Evolutionary conservation across 495 filamentous ascomycete species (phyloP), one percentile per base, ranked within the genome.

Genomic region (Tuber microsphaerosporum): DNA sequence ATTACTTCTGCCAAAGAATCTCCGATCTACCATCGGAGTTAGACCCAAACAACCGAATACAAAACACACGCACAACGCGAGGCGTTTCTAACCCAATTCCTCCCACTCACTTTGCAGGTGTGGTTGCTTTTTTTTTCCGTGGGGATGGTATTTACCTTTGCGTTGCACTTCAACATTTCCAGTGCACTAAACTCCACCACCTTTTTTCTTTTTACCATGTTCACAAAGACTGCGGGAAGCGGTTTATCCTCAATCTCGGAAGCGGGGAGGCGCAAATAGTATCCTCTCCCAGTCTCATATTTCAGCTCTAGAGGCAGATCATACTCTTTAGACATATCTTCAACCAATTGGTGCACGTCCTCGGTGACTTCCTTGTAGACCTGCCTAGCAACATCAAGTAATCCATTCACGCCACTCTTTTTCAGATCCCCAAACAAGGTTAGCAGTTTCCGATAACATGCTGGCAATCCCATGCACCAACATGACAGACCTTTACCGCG

Each of bases 111-210:
- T 22, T 14, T 56, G 43, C 17, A 10, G 77, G 75, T 79, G 83
- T 84, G 76, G 85, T 84, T 68, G 73, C 85, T 86, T 73, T 76
- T 65, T 65, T 61, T 65, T 65, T 65, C 5, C 3, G 56, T 31
- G 65, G 46, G 46, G 51, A n/a, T 41, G 20, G 48, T 41, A 37
- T 46, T 68, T 74, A 82, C 81, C 77, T 81, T 83, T 72, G 77
- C 76, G 69, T 83, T 83, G 20, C 81, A 85, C 80, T 97, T 94
- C 76, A 96, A 86, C 12, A 97, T 86, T 70, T 92, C 89, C 19
- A 97, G 82, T 0, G 95, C 98, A 81, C 94, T 92, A 80, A 93
- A 97, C 82, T 97, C 92, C 70, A 94, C 88, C 73, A 87, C 87
- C 43, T 88, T 89, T 79, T 90, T 93, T 82, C 90, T 93, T 46